These are phyloP conservation scores for Catenaria anguillulae DNA, from an alignment of 371 early-diverging fungal genomes.

Conservation along the genomic window DNA sequence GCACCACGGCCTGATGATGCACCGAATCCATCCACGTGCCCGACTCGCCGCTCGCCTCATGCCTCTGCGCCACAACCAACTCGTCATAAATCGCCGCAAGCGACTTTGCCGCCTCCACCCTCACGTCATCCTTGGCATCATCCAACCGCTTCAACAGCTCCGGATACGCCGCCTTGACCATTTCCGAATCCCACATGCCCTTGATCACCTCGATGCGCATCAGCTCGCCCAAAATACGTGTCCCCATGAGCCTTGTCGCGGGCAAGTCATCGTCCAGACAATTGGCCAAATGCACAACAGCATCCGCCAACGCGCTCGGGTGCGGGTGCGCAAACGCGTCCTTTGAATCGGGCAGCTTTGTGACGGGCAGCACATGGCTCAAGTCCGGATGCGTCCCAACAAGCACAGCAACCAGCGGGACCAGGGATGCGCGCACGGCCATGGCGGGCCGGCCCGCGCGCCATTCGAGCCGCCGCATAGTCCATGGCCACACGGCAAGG, in stretches of 20 bases:
- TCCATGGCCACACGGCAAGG: not conserved
- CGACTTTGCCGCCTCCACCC: not conserved
- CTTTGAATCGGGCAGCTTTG: not conserved
- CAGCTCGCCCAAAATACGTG: not conserved
- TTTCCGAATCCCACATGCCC: not conserved
- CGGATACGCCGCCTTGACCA: not conserved
- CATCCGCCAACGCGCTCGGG: not conserved
- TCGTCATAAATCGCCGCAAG: not conserved
- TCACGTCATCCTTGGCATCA: not conserved
- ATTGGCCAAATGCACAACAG: not conserved
- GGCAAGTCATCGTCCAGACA: not conserved
- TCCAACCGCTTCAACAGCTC: slow-evolving; percentile 1
- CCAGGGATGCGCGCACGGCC: not conserved
- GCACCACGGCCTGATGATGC: slow-evolving; percentile 13
- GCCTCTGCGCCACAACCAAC: not conserved
- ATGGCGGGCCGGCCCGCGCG: not conserved
- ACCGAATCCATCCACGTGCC: not conserved
- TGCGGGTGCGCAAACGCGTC: not conserved
- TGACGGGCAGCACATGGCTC: too few relatives aligned
- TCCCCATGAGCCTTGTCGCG: too few relatives aligned
- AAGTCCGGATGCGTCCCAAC: too few relatives aligned
- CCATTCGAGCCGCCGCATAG: not conserved
- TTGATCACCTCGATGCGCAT: not conserved
- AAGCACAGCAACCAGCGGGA: not conserved
- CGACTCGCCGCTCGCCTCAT: not conserved